These are phyloP conservation scores for Trichaptum fuscoviolaceum DNA, from an alignment of 768 basidiomycete species.

Conservation along the genomic window DNA sequence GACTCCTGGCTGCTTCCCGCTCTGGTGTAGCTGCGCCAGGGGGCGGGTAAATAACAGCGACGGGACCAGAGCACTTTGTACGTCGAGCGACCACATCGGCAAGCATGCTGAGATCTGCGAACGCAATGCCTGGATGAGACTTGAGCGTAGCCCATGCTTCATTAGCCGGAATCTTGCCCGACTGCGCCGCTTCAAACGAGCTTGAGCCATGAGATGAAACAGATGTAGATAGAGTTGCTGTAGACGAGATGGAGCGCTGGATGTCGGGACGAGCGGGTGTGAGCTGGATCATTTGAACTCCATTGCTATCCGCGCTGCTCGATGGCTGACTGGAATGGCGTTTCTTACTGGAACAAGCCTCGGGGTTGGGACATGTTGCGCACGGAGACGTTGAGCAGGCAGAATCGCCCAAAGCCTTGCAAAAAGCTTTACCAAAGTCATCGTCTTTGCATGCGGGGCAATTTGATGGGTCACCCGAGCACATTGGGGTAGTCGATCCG, in stretches of 20 bases:
- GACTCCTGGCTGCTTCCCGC: constrained; percentile 31
- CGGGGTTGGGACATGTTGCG: constrained; percentile 45
- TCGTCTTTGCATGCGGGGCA: constrained; percentile 84
- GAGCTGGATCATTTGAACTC: constrained; percentile 2
- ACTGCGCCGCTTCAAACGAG: constrained; percentile 14
- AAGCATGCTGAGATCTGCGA: constrained; percentile 75
- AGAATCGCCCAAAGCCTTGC: constrained; percentile 64
- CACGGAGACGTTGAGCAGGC: constrained; percentile 50
- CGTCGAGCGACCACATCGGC: constrained; percentile 87
- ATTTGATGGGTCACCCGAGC: constrained; percentile 84
- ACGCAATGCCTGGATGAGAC: constrained; percentile 82
- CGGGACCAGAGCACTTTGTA: constrained; percentile 71
- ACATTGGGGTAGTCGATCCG: constrained; percentile 26
- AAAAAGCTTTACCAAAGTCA: constrained; percentile 84
- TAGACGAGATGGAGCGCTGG: not conserved
- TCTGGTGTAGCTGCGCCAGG: constrained; percentile 46
- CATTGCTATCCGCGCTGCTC: constrained; percentile 5
- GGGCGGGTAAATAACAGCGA: constrained; percentile 53
- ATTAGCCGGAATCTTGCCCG: constrained; percentile 69
- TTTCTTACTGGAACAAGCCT: constrained; percentile 2
- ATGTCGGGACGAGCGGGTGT: constrained; percentile 1
- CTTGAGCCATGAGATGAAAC: constrained; percentile 23
- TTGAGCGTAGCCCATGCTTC: constrained; percentile 83
- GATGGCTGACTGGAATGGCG: constrained; percentile 11
- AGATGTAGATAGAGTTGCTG: constrained; percentile 15